Conservation (phyloP, 768 basidiomycete genomes). For the Lyophyllum shimeji region DNA sequence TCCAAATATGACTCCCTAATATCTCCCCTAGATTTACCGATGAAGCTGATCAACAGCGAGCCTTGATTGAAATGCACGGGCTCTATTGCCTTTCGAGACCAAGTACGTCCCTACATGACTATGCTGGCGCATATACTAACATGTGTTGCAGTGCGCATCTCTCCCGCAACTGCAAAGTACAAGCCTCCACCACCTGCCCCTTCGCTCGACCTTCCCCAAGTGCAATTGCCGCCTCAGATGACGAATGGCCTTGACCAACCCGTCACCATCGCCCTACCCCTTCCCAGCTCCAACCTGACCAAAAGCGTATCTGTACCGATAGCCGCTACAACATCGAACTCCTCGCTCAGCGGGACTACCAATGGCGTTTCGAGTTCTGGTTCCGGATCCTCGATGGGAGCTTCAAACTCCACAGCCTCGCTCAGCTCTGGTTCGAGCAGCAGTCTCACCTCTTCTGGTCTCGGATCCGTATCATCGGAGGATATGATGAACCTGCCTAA, state of each 20-base stretch:
- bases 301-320: constrained; percentile 76
- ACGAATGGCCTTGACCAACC: constrained; percentile 29
- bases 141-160: constrained; percentile 72
- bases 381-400: constrained; percentile 49
- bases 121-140: constrained; percentile 30
- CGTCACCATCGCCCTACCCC: constrained; percentile 49
- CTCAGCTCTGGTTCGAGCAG: constrained; percentile 53
- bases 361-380: constrained; percentile 39
- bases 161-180: constrained; percentile 86
- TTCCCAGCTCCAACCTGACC: constrained; percentile 42
- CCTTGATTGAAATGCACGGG: constrained; percentile 89
- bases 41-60: constrained; percentile 86
- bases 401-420: constrained; percentile 51
- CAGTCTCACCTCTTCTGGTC: constrained; percentile 49
- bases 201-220: constrained; percentile 44
- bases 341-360: constrained; percentile 32
- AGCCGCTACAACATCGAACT: constrained; percentile 43
- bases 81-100: constrained; percentile 87
- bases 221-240: constrained; percentile 39
- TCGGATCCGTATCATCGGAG: constrained; percentile 49
- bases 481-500: constrained; percentile 52
- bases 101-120: constrained; percentile 50
- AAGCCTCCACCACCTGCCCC: constrained; percentile 53
- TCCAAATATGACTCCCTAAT: constrained; percentile 14
- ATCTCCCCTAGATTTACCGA: constrained; percentile 68